These are phyloP conservation scores for Pseudozyma hubeiensis DNA, from an alignment of 1,284 basidiomycete species.

Conservation along the genomic window DNA sequence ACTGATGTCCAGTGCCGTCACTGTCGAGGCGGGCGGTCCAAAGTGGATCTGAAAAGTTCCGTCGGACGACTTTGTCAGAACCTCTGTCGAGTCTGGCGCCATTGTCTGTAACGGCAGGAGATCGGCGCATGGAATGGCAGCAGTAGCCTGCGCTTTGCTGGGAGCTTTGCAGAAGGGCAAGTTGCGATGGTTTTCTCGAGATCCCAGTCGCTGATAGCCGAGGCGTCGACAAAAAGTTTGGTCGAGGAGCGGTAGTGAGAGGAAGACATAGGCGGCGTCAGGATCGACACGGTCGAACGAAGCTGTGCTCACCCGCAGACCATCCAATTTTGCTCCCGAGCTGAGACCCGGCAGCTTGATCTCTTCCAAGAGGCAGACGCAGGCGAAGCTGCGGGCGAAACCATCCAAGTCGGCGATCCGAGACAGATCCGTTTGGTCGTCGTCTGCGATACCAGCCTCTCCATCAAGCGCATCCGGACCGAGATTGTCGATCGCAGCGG, in stretches of 20 bases:
- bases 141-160: constrained; percentile 13
- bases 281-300: constrained; percentile 12
- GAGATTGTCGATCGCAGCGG: constrained; percentile 16
- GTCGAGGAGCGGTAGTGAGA: constrained; percentile 19
- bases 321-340: neutral
- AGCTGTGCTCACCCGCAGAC: constrained; percentile 14
- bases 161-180: constrained; percentile 35
- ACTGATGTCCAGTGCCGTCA: constrained; percentile 21
- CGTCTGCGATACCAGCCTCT: constrained; percentile 17
- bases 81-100: constrained; percentile 12
- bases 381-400: constrained; percentile 56
- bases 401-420: constrained; percentile 45
- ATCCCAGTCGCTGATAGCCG: constrained; percentile 23
- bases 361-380: constrained; percentile 54
- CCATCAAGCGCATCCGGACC: constrained; percentile 16
- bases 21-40: constrained; percentile 23
- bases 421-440: constrained; percentile 21
- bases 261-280: constrained; percentile 22
- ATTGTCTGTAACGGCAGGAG: constrained; percentile 11
- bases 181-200: constrained; percentile 4
- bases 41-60: constrained; percentile 25
- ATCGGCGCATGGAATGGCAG: constrained; percentile 5
- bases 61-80: constrained; percentile 8
- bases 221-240: constrained; percentile 39
- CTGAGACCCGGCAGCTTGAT: constrained; percentile 24